Conservation (phyloP, 169 alveolate genomes). For the Plasmodium coatneyi region DNA sequence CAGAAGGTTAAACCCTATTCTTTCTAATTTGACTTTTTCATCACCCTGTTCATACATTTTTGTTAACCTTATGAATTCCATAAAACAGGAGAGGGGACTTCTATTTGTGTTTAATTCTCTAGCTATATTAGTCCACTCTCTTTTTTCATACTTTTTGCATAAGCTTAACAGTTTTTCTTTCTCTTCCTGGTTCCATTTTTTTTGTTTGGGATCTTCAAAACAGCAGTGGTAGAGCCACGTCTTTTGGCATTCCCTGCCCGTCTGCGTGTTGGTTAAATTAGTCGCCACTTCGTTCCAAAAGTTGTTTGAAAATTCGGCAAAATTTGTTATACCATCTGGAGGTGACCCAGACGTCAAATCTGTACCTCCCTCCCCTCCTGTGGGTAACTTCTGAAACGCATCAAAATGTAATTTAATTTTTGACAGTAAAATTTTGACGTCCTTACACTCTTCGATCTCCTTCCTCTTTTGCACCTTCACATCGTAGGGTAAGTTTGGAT, state of each 20-base stretch:
- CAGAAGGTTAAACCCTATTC: constrained; percentile 68
- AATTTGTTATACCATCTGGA: background rate
- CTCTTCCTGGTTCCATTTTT: constrained; percentile 60
- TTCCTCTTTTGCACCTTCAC: constrained; percentile 1
- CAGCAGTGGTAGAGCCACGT: constrained; percentile 65
- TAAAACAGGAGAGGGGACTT: constrained; percentile 66
- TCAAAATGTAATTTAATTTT: constrained; percentile 51
- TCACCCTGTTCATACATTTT: constrained; percentile 25
- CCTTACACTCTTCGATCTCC: constrained; percentile 35
- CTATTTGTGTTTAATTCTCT: constrained; percentile 66
- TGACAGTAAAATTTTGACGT: constrained; percentile 1
- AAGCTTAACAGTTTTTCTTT: constrained; percentile 28
- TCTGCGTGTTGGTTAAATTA: constrained; percentile 1
- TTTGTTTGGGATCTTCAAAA: constrained; percentile 62
- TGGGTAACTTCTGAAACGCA: background rate
- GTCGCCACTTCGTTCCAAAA: constrained; percentile 60
- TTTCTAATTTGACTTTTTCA: constrained; percentile 28
- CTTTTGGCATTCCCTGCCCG: constrained; percentile 46
- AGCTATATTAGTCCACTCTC: constrained; percentile 57
- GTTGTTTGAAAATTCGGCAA: constrained; percentile 5
- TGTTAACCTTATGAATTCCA: constrained; percentile 48
- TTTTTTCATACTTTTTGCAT: constrained; percentile 30
- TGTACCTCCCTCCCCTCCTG: background rate
- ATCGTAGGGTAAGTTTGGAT: constrained; percentile 26
- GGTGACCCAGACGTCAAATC: background rate